Evolutionary conservation across 441 rosid genomes (phyloP), one percentile per base, ranked within the genome.

Genomic region (Croton setiger): DNA sequence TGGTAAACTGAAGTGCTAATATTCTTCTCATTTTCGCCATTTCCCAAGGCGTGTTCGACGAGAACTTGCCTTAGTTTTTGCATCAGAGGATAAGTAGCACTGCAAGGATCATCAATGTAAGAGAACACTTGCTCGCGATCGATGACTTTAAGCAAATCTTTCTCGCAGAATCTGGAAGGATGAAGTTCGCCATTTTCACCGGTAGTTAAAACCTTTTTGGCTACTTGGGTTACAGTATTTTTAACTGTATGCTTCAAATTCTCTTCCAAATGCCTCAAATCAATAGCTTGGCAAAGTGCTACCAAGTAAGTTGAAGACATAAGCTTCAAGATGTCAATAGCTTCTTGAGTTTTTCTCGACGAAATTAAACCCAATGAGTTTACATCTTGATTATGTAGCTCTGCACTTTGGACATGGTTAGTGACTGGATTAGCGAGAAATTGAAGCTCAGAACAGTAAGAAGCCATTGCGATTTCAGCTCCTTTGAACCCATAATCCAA

Each of bases 401-500:
- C 91, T 0, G 91, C 86, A 2, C 88, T 86, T 51, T 86, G 90
- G 33, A 84, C 88, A 57, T 86, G 90, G 79, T 63, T 86, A 0
- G 90, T 86, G 49, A 86, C 86, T 0, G 88, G 90, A 73, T 84
- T 89, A 0, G 89, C 96, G 0, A 89, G 82, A 67, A 75, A 87
- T n/a, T 89, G 91, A 41, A 89, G 84, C 82, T 89, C 92, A 0
- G 96, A 89, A 27, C 95, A 89, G 55, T 89, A 89, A 0, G 95
- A 85, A 52, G 95, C 95, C 95, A 89, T 89, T 0, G 95, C 92
- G 3, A 89, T 89, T 72, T 88, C 97, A 3, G 95, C 97, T 5
- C 97, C 97, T 74, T 91, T 89, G 85, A 91, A 91, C 14, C 97
- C 97, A 17, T 89, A 91, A 70, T 91, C 97, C 69, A 91, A 72